These are phyloP conservation scores for Solanum chacoense DNA, from an alignment of 305 asterid species.

Conservation along the genomic window DNA sequence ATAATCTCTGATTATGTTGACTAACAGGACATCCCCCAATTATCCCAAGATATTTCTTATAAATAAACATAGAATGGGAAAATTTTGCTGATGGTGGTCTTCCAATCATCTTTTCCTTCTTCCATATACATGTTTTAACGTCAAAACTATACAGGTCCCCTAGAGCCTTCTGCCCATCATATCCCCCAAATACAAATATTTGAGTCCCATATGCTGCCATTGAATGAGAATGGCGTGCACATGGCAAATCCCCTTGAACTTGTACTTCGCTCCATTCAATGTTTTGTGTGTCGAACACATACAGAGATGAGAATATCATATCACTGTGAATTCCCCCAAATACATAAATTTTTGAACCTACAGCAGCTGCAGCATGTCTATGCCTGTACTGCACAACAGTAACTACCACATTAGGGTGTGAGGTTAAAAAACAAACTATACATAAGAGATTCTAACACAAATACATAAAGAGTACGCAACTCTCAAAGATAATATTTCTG, in stretches of 20 bases:
- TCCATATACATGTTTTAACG: conserved; percentile 48
- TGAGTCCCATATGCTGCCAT: conserved; percentile 46
- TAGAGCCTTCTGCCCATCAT: conserved; percentile 71
- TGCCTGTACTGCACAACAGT: conserved; percentile 45
- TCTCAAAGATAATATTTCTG: neutral
- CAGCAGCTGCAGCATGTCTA: conserved; percentile 82
- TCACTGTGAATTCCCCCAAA: conserved; percentile 71
- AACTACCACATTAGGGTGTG: neutral
- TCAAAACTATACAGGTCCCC: conserved; percentile 65
- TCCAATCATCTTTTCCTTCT: conserved; percentile 41
- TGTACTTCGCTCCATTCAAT: conserved; percentile 56
- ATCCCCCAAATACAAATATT: conserved; percentile 81
- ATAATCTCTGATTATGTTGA: conserved; percentile 43
- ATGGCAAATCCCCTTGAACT: conserved; percentile 53
- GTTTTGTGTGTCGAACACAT: conserved; percentile 51
- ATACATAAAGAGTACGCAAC: neutral
- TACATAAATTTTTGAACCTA: conserved; percentile 64
- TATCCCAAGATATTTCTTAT: conserved; percentile 56
- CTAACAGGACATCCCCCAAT: conserved; percentile 91
- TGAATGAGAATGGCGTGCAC: conserved; percentile 91
- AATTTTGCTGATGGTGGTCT: conserved; percentile 64
- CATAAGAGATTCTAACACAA: neutral
- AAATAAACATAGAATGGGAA: conserved; percentile 78
- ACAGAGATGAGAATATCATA: conserved; percentile 48
- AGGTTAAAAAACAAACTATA: neutral